phyloP scores from a whole-genome alignment of 2,329 filamentous ascomycete species.

The Aureobasidium sp. region DNA sequence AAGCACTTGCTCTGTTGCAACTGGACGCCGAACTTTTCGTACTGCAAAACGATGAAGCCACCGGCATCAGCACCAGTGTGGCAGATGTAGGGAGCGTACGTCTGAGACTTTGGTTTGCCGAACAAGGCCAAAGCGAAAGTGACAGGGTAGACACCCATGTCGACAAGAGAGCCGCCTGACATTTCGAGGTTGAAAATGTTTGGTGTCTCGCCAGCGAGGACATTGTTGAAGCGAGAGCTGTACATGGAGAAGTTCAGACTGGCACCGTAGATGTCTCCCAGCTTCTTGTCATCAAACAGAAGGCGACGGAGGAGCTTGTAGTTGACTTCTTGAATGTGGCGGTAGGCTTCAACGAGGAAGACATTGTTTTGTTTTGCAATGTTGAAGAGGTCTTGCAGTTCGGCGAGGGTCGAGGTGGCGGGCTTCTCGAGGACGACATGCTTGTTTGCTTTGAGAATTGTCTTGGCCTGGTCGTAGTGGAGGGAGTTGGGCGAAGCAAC shows the following conservation, averaged over 20 bases:
- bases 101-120: constrained; percentile 35
- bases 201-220: constrained; percentile 40
- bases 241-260: constrained; percentile 40
- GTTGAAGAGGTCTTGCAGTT: constrained; percentile 39
- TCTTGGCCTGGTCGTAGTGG: constrained; percentile 41
- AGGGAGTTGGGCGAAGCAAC: constrained; percentile 44
- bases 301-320: constrained; percentile 38
- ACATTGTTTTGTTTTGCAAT: constrained; percentile 36
- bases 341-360: constrained; percentile 43
- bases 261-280: constrained; percentile 40
- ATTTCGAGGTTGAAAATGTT: constrained; percentile 45
- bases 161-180: constrained; percentile 42
- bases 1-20: constrained; percentile 41
- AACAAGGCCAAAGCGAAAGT: constrained; percentile 43
- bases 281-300: constrained; percentile 30
- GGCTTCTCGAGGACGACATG: constrained; percentile 48
- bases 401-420: constrained; percentile 36
- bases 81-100: constrained; percentile 39
- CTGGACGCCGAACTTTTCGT: constrained; percentile 39
- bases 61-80: constrained; percentile 42
- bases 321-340: constrained; percentile 45
- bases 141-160: constrained; percentile 44
- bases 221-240: constrained; percentile 41
- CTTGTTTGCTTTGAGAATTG: constrained; percentile 37
- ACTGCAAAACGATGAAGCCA: constrained; percentile 38